phyloP scores from a whole-genome alignment of 176 grass and related monocot species.

The Eremochloa ophiuroides region DNA sequence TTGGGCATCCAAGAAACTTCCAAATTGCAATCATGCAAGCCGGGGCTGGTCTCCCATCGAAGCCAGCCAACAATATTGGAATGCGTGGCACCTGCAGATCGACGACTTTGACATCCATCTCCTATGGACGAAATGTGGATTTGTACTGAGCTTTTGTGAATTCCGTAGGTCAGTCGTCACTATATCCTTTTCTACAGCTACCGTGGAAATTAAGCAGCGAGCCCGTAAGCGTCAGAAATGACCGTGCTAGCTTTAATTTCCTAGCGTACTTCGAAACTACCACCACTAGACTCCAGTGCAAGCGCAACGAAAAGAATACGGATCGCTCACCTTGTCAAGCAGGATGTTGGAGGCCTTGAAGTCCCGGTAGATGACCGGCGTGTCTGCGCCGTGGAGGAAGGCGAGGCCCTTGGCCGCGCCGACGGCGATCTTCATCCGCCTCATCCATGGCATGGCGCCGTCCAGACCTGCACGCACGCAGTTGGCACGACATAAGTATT shows the following conservation, averaged over 20 bases:
- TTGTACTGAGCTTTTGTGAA: not conserved
- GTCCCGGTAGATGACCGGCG: slow-evolving; percentile 88
- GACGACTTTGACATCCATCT: slow-evolving; percentile 22
- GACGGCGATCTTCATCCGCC: slow-evolving; percentile 67
- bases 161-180: not conserved
- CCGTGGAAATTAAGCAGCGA: not conserved
- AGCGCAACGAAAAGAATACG: not conserved
- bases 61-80: not conserved
- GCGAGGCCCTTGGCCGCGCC: slow-evolving; percentile 81
- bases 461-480: slow-evolving; percentile 31
- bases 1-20: slow-evolving; percentile 34
- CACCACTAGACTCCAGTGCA: not conserved
- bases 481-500: too few relatives aligned
- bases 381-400: slow-evolving; percentile 78
- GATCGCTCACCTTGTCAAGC: slow-evolving; percentile 57
- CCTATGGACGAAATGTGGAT: not conserved
- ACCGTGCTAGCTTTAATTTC: not conserved
- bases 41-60: not conserved
- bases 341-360: slow-evolving; percentile 95
- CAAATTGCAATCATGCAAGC: not conserved
- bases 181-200: not conserved
- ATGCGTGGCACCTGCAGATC: not conserved
- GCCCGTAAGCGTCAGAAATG: not conserved
- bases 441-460: slow-evolving; percentile 62
- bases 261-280: not conserved